phyloP scores from a whole-genome alignment of 257 asterid genomes.

The Cordia subcordata region DNA sequence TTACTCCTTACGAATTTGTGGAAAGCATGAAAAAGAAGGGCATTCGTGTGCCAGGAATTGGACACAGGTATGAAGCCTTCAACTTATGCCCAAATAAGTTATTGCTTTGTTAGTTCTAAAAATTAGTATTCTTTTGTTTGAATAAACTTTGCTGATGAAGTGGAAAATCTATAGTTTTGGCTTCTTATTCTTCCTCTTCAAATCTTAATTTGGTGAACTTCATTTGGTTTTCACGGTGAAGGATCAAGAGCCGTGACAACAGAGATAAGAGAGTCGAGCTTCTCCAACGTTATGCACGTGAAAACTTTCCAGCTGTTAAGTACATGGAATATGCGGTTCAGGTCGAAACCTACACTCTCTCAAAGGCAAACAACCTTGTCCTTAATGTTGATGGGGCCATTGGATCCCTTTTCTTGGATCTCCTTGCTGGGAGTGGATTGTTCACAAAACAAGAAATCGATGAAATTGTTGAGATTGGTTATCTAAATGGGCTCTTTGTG shows the following conservation, averaged over 20 bases:
- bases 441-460: slow-evolving; percentile 83
- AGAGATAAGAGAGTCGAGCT: slow-evolving; percentile 87
- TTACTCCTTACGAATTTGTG: slow-evolving; percentile 89
- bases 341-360: slow-evolving; percentile 74
- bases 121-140: not conserved
- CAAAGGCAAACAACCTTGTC: slow-evolving; percentile 81
- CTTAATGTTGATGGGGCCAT: slow-evolving; percentile 93
- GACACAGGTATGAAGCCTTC: slow-evolving; percentile 69
- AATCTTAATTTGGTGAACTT: slow-evolving; percentile 6
- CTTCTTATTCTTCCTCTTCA: slow-evolving; percentile 1
- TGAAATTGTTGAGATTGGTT: slow-evolving; percentile 77
- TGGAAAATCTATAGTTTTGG: not conserved
- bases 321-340: slow-evolving; percentile 89
- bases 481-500: slow-evolving; percentile 79
- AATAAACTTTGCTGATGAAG: not conserved
- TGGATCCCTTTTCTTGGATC: slow-evolving; percentile 85
- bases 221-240: slow-evolving; percentile 10
- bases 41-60: slow-evolving; percentile 98
- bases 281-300: slow-evolving; percentile 61
- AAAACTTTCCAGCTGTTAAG: slow-evolving; percentile 77
- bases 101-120: not conserved
- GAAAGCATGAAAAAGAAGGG: slow-evolving; percentile 99
- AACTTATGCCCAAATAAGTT: not conserved
- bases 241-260: slow-evolving; percentile 91
- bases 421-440: slow-evolving; percentile 94